Percentiles rank a stretch among this genome's conserved stretches.
Evolutionary conservation across 306 rosid species (phyloP).

Genomic region (Arachis hypogaea): DNA sequence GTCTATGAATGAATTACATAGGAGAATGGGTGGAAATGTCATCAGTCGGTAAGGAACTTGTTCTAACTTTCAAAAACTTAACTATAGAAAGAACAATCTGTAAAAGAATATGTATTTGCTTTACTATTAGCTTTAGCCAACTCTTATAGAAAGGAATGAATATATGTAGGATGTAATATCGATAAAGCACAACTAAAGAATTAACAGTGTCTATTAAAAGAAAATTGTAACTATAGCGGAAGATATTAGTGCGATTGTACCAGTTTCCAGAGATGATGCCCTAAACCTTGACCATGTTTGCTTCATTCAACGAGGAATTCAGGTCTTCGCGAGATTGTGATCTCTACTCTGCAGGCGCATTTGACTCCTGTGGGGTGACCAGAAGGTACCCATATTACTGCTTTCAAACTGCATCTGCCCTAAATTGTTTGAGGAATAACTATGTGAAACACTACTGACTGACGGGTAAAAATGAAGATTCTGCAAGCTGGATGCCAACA

Average conservation of each 20-base stretch:
- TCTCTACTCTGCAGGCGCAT: conserved; percentile 93
- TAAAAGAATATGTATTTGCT: conserved; percentile 34
- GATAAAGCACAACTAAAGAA: conserved; percentile 38
- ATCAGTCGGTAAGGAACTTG: conserved; percentile 19
- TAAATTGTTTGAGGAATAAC: conserved; percentile 83
- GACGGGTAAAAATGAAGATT: conserved; percentile 75
- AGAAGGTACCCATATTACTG: conserved; percentile 66
- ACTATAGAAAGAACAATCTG: conserved; percentile 32
- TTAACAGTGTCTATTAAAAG: conserved; percentile 20
- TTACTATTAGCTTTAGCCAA: conserved; percentile 43
- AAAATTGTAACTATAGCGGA: conserved; percentile 33
- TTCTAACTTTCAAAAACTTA: conserved; percentile 20
- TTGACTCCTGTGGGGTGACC: conserved; percentile 87
- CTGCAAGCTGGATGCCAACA: conserved; percentile 72
- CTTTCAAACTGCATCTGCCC: conserved; percentile 81
- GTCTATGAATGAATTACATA: conserved; percentile 16
- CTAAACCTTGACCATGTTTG: conserved; percentile 76
- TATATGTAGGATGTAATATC: conserved; percentile 33
- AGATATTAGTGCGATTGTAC: conserved; percentile 48
- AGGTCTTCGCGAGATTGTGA: conserved; percentile 98
- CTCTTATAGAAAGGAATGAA: conserved; percentile 56
- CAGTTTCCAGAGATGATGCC: conserved; percentile 49
- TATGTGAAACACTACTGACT: conserved; percentile 69
- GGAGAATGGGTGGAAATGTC: conserved; percentile 31
- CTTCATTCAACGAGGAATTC: conserved; percentile 69